Conservation (phyloP, 129 eudicot species). For the Flaveria robusta region DNA sequence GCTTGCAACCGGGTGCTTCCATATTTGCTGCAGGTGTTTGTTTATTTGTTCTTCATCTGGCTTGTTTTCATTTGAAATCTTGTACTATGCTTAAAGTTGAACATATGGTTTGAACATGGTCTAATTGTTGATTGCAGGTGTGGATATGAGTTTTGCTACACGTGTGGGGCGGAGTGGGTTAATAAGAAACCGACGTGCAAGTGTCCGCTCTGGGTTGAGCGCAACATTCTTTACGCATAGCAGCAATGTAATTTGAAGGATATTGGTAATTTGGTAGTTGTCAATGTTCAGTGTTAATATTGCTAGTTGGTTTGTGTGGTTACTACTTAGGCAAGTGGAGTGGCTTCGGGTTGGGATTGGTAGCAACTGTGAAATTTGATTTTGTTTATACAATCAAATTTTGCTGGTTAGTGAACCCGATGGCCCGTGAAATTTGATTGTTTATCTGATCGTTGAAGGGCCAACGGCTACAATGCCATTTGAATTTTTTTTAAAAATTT, state of each 20-base stretch:
- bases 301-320: not conserved
- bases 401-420: too few relatives aligned
- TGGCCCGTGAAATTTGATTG: too few relatives aligned
- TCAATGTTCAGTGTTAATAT: constrained; percentile 12
- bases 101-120: not conserved
- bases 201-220: constrained; percentile 67
- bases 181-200: constrained; percentile 63
- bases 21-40: constrained; percentile 62
- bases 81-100: not conserved
- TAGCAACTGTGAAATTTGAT: too few relatives aligned
- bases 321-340: too few relatives aligned
- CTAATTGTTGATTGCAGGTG: constrained; percentile 47
- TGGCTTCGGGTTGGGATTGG: too few relatives aligned
- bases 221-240: constrained; percentile 29
- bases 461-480: too few relatives aligned
- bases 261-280: not conserved
- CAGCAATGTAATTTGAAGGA: not conserved
- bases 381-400: too few relatives aligned
- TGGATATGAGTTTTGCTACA: constrained; percentile 74
- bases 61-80: too few relatives aligned
- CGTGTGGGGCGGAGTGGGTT: constrained; percentile 76
- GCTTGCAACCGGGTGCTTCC: constrained; percentile 61
- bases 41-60: not conserved
- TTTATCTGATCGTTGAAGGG: too few relatives aligned
- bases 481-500: too few relatives aligned